These are phyloP conservation scores for Hanseniaspora valbyensis DNA, from an alignment of 805 yeast species.

Conservation along the genomic window DNA sequence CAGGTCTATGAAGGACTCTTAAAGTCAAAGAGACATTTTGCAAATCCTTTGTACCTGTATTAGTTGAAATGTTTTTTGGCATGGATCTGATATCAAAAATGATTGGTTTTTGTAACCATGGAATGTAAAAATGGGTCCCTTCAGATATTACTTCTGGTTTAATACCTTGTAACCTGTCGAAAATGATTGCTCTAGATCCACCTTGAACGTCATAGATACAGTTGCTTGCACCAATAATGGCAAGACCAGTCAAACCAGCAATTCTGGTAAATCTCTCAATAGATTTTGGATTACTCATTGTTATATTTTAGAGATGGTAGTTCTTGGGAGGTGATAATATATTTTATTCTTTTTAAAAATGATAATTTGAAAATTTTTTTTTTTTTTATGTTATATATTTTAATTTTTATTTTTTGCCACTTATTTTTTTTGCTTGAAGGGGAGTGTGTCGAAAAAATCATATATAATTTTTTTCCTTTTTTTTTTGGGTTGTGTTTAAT, in stretches of 20 bases:
- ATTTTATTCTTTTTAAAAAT: too few species aligned
- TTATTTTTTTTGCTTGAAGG: too few species aligned
- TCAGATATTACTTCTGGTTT: constrained; percentile 83
- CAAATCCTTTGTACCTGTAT: constrained; percentile 93
- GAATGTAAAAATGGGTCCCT: constrained; percentile 90
- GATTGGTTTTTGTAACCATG: constrained; percentile 91
- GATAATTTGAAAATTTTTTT: too few species aligned
- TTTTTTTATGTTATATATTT: too few species aligned
- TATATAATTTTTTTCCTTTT: too few species aligned
- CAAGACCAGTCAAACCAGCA: constrained; percentile 63
- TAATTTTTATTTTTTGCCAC: too few species aligned
- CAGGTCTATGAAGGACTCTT: constrained; percentile 90
- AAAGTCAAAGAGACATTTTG: constrained; percentile 90
- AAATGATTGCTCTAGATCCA: constrained; percentile 89
- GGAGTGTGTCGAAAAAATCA: too few species aligned
- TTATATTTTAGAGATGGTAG: too few species aligned
- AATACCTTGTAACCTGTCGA: constrained; percentile 84
- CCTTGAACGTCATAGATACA: constrained; percentile 92
- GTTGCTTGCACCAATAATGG: constrained; percentile 61
- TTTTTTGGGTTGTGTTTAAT: too few species aligned
- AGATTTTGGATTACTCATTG: constrained; percentile 18
- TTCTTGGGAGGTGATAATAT: too few species aligned
- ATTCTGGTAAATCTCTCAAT: constrained; percentile 30
- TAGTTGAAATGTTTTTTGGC: constrained; percentile 85
- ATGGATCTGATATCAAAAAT: constrained; percentile 88